These are phyloP conservation scores for Arthrobotrys megalospora DNA, from an alignment of 2,329 filamentous ascomycete species.

Conservation along the genomic window DNA sequence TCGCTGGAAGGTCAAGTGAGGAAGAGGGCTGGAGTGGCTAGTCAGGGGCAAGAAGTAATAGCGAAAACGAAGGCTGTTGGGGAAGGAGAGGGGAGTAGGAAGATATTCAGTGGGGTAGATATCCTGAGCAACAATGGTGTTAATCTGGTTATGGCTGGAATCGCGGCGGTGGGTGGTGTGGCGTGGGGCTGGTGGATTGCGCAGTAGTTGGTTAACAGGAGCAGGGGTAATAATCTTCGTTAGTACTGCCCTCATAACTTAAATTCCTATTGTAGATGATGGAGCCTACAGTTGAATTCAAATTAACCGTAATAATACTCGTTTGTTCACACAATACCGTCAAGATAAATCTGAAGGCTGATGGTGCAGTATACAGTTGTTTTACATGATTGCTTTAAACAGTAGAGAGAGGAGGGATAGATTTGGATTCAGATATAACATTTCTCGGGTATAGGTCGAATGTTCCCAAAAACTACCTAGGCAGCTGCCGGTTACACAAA, in stretches of 20 bases:
- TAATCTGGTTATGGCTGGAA: constrained; percentile 89
- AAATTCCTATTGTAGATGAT: too few species aligned
- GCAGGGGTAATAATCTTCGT: background rate
- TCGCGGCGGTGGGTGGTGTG: constrained; percentile 79
- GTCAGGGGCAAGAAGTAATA: constrained; percentile 67
- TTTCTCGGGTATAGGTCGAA: too few species aligned
- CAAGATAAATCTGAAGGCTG: too few species aligned
- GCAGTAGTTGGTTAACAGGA: constrained; percentile 61
- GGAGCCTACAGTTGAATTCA: too few species aligned
- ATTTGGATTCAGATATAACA: too few species aligned
- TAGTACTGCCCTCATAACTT: background rate
- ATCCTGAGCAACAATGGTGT: constrained; percentile 95
- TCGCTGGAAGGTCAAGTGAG: constrained; percentile 14
- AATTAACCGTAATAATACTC: too few species aligned
- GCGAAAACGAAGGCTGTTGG: constrained; percentile 67
- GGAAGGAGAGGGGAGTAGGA: constrained; percentile 72
- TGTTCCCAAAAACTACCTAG: too few species aligned
- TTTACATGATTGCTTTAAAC: too few species aligned
- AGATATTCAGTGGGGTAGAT: constrained; percentile 78
- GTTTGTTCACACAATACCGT: too few species aligned
- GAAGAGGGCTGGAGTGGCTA: constrained; percentile 65
- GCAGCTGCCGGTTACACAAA: too few species aligned
- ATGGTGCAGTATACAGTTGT: too few species aligned
- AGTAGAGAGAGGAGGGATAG: too few species aligned
- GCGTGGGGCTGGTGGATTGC: constrained; percentile 41